Percentiles rank a stretch among this genome's conserved stretches.
phyloP scores from a whole-genome alignment of 768 basidiomycete species.

The Tulasnella sp. region DNA sequence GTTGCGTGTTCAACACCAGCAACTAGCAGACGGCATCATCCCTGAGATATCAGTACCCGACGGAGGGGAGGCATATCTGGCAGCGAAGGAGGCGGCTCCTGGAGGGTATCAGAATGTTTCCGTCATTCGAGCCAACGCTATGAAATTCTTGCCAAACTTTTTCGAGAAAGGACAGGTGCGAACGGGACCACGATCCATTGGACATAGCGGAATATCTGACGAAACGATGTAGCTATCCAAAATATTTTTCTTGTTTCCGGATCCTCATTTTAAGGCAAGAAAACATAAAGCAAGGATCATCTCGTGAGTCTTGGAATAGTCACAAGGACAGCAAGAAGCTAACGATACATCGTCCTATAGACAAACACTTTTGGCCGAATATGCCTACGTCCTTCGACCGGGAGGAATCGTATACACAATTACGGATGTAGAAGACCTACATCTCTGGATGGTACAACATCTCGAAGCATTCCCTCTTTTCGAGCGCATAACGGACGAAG shows the following conservation, averaged over 20 bases:
- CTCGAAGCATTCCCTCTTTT: constrained; percentile 86
- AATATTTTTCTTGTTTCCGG: constrained; percentile 97
- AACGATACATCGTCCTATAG: constrained; percentile 31
- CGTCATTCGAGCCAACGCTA: constrained; percentile 91
- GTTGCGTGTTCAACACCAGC: constrained; percentile 57
- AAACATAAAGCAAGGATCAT: constrained; percentile 99
- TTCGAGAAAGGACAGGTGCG: constrained; percentile 74
- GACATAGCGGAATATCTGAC: not conserved
- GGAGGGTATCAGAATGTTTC: constrained; percentile 81
- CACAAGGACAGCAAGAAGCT: not conserved
- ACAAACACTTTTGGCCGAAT: constrained; percentile 94
- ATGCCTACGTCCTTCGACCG: constrained; percentile 85
- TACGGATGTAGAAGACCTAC: constrained; percentile 91
- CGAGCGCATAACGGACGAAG: constrained; percentile 67
- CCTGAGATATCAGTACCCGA: not conserved
- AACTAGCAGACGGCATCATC: constrained; percentile 14
- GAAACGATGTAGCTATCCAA: constrained; percentile 53
- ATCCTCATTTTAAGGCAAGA: constrained; percentile 95
- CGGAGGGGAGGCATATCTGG: constrained; percentile 23
- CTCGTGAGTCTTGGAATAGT: constrained; percentile 43
- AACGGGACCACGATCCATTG: no score
- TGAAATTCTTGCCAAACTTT: constrained; percentile 98
- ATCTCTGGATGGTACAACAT: constrained; percentile 93
- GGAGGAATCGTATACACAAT: constrained; percentile 98
- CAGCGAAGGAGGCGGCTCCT: constrained; percentile 29